Percentiles rank a stretch among this genome's conserved stretches.
These are phyloP conservation scores for Coniochaeta prunicola DNA, from an alignment of 2,329 filamentous ascomycete species.

Conservation along the genomic window DNA sequence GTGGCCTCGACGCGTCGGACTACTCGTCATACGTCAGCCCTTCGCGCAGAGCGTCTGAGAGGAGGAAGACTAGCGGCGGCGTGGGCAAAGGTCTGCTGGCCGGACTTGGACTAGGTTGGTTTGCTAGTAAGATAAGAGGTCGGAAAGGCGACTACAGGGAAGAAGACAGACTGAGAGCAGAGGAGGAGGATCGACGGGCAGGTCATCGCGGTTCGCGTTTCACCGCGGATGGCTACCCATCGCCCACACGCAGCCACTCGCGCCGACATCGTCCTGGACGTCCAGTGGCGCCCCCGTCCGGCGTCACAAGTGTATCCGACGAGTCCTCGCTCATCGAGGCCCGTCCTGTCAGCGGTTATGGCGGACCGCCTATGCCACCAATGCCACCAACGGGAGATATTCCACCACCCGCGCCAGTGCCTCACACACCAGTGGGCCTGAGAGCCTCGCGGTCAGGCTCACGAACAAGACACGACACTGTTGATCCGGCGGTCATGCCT, in stretches of 20 bases:
- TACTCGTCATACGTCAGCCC: conserved; percentile 57
- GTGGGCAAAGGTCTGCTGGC: conserved; percentile 52
- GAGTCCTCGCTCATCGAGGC: conserved; percentile 32
- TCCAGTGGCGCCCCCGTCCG: conserved; percentile 10
- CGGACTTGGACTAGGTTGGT: conserved; percentile 59
- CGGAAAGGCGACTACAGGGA: conserved; percentile 44
- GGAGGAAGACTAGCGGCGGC: conserved; percentile 33
- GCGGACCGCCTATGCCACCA: conserved; percentile 18
- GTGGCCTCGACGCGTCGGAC: conserved; percentile 42
- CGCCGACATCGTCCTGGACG: conserved; percentile 18
- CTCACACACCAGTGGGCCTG: background rate
- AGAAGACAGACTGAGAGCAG: conserved; percentile 37
- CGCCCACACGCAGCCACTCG: conserved; percentile 34
- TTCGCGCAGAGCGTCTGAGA: conserved; percentile 46
- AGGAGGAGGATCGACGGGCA: conserved; percentile 45
- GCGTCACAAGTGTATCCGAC: conserved; percentile 19
- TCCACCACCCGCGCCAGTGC: conserved; percentile 12
- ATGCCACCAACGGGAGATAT: conserved; percentile 12
- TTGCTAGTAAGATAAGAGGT: conserved; percentile 58
- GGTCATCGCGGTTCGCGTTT: conserved; percentile 57
- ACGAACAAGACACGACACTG: conserved; percentile 30
- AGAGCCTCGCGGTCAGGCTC: conserved; percentile 23
- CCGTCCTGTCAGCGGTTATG: conserved; percentile 22
- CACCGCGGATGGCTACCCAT: conserved; percentile 59
- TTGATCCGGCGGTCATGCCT: conserved; percentile 39